Conservation (phyloP, 2,329 filamentous ascomycete genomes). For the Pyrenochaeta sp. region DNA sequence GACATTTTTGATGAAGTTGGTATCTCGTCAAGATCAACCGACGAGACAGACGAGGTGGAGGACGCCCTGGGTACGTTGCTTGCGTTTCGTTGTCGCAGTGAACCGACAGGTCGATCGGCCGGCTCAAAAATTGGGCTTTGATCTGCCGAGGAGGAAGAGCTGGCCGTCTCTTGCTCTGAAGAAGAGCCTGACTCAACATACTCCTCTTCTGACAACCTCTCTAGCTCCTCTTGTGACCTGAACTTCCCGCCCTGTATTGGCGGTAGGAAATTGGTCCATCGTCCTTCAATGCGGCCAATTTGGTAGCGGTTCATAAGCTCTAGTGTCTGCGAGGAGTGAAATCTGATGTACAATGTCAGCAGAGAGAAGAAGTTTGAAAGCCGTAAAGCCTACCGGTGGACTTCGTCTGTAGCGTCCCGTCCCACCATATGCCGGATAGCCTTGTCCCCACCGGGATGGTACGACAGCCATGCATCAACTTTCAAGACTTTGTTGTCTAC, state of each 20-base stretch:
- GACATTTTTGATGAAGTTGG: conserved; percentile 58
- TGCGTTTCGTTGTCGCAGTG: conserved; percentile 48
- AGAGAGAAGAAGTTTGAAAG: not conserved
- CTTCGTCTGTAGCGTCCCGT: conserved; percentile 92
- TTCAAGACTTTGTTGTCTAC: conserved; percentile 83
- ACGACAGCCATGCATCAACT: conserved; percentile 86
- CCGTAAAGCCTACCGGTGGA: conserved; percentile 73
- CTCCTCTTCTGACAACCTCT: conserved; percentile 46
- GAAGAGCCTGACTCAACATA: conserved; percentile 23
- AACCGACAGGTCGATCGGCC: conserved; percentile 49
- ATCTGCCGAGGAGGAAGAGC: conserved; percentile 60
- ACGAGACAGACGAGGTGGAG: conserved; percentile 69
- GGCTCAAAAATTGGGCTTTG: conserved; percentile 68
- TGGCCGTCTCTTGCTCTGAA: conserved; percentile 37
- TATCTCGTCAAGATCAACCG: conserved; percentile 54
- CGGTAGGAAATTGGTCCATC: conserved; percentile 87
- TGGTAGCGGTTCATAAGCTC: conserved; percentile 81
- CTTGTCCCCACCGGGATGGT: conserved; percentile 91
- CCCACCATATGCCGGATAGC: conserved; percentile 93
- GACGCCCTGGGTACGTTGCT: conserved; percentile 52
- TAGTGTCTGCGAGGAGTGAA: conserved; percentile 82
- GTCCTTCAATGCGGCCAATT: conserved; percentile 81
- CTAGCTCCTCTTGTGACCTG: conserved; percentile 59
- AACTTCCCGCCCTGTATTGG: conserved; percentile 91
- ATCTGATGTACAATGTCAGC: conserved; percentile 57